Base-by-base conservation (phyloP, 2,329 filamentous ascomycete genomes). In the Cladosporium sp. region DNA sequence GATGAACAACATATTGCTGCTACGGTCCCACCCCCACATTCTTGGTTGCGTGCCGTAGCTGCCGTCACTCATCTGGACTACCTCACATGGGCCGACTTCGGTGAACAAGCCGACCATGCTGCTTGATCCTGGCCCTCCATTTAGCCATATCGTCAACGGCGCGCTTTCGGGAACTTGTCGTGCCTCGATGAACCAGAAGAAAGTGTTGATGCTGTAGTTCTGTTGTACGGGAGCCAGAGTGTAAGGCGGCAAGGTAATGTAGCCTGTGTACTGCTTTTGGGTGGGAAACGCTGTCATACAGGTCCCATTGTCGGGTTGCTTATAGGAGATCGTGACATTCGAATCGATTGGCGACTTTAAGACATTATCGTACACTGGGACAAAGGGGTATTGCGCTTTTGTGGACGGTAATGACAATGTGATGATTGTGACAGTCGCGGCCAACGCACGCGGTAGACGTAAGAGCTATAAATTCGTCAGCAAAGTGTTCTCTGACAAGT, bases 221-320 rank as follows among this genome's bases (percentile, higher is more conserved):
- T 81, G 78, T 57, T 74, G 71, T 54, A 73, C 71, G 1, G 72
- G 70, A 28, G 63, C 66, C 46, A 76, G 66, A 1, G 72, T 74
- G 54, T 65, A 71, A 9, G 73, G 82, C 8, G 67, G 67, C 13
- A 87, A 68, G 49, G 71, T 77, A 52, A 88, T 80, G 77, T 86
- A 87, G 62, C 85, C 85, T 3, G 83, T 81, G 63, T 84, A 86
- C 66, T 88, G 85, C 66, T 83, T 78, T 67, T 89, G 85, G 1
- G 73, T 74, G 42, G 74, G 64, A 61, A 86, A 86, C 7, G 79
- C 80, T 1, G 85, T 87, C 43, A 73, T 77, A 67, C 86, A 89
- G 10, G 78, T 83, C 43, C 79, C 81, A 7, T 73, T 66, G 4
- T 79, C 76, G 2, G 79, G 79, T 34, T 76, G 71, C 63, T 85